phyloP scores from a whole-genome alignment of 2,329 filamentous ascomycete species.

The Nothophoma quercina region DNA sequence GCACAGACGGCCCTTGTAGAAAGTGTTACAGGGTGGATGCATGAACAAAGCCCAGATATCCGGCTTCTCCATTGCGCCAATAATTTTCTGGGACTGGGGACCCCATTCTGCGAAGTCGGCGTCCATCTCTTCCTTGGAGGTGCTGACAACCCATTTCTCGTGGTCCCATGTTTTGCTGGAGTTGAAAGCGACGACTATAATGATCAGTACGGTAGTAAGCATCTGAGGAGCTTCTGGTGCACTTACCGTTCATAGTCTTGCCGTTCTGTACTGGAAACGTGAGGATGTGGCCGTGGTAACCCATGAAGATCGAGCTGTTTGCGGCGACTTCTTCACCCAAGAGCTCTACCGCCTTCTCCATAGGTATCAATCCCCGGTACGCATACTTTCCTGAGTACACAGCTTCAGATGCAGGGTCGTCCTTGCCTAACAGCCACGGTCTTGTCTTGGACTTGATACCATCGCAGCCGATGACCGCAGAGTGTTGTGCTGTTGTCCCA shows the following conservation, averaged over 20 bases:
- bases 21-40: conserved; percentile 57
- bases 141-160: conserved; percentile 44
- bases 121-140: conserved; percentile 44
- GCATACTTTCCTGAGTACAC: conserved; percentile 67
- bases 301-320: conserved; percentile 66
- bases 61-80: conserved; percentile 56
- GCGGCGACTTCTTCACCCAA: conserved; percentile 60
- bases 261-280: conserved; percentile 69
- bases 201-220: conserved; percentile 12
- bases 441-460: conserved; percentile 69
- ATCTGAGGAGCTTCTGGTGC: no score
- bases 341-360: conserved; percentile 59
- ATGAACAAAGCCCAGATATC: conserved; percentile 67
- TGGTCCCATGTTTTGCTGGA: conserved; percentile 44
- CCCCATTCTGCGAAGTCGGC: conserved; percentile 43
- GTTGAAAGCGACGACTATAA: conserved; percentile 45
- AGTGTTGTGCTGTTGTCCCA: conserved; percentile 55
- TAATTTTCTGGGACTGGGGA: conserved; percentile 39
- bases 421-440: conserved; percentile 60
- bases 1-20: conserved; percentile 55
- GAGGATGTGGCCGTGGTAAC: conserved; percentile 65
- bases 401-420: conserved; percentile 53
- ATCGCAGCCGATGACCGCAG: conserved; percentile 68
- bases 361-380: conserved; percentile 69
- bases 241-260: conserved; percentile 62